Percentiles rank a stretch among this genome's conserved stretches.
Evolutionary conservation across 257 asterid species (phyloP).

Genomic region (Solanum chmielewskii): DNA sequence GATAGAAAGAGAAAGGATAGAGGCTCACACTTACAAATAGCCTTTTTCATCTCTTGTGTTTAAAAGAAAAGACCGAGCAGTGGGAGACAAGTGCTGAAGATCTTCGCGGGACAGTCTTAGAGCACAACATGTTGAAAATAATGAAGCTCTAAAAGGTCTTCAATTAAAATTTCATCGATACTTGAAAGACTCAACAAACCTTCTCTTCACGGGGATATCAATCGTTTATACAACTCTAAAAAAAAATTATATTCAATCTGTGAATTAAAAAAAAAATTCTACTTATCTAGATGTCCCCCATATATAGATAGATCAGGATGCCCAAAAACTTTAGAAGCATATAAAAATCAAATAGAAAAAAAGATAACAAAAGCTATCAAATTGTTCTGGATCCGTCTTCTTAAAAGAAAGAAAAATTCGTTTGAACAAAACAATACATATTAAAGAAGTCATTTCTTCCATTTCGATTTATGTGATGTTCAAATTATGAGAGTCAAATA

Average conservation of each 20-base stretch:
- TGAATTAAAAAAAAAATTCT: neutral
- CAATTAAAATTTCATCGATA: no score
- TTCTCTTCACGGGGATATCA: neutral
- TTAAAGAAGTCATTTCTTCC: neutral
- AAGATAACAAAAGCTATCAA: neutral
- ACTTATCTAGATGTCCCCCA: neutral
- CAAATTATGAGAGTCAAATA: neutral
- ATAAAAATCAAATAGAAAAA: neutral
- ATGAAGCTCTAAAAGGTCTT: neutral
- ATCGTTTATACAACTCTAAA: neutral
- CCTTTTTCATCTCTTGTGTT: neutral
- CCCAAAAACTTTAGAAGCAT: neutral
- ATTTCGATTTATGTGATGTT: neutral
- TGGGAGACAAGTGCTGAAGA: neutral
- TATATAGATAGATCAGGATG: neutral
- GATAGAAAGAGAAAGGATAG: neutral
- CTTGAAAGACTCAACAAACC: neutral
- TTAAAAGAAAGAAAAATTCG: no score
- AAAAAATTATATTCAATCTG: rapidly evolving
- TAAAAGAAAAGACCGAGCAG: neutral
- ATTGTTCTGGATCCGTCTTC: neutral
- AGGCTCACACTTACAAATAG: neutral
- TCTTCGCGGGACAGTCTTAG: neutral
- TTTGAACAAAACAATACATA: neutral
- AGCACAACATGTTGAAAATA: neutral